Evolutionary conservation across 805 yeast genomes (phyloP).

Genomic region (Kuraishia piskuri): DNA sequence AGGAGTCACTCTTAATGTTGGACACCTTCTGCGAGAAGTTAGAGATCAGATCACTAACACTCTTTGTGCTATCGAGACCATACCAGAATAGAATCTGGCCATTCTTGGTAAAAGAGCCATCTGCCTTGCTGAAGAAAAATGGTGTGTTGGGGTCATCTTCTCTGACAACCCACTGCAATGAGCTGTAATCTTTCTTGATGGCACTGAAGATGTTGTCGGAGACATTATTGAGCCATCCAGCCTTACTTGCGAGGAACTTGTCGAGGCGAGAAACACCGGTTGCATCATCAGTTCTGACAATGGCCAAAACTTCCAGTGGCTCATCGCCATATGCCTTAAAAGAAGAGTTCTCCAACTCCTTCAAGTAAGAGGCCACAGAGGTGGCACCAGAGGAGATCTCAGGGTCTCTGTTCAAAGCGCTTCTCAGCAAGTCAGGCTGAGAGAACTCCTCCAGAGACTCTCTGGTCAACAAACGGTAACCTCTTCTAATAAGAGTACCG

Average conservation of each 20-base stretch:
- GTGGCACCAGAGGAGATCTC: slow-evolving; percentile 61
- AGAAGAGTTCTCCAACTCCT: slow-evolving; percentile 48
- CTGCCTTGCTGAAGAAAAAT: slow-evolving; percentile 89
- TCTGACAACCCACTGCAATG: slow-evolving; percentile 80
- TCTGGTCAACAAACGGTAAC: slow-evolving; percentile 76
- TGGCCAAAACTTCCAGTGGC: slow-evolving; percentile 89
- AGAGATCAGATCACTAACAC: slow-evolving; percentile 55
- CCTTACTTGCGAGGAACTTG: slow-evolving; percentile 77
- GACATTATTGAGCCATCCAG: slow-evolving; percentile 97
- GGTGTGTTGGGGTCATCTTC: slow-evolving; percentile 87
- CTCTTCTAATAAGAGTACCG: slow-evolving; percentile 96
- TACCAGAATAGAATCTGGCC: slow-evolving; percentile 94
- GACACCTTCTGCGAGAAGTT: slow-evolving; percentile 36
- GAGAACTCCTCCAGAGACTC: slow-evolving; percentile 60
- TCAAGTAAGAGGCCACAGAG: slow-evolving; percentile 76
- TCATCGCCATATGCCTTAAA: slow-evolving; percentile 91
- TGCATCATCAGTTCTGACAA: slow-evolving; percentile 46
- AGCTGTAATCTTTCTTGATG: slow-evolving; percentile 60
- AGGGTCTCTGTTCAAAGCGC: slow-evolving; percentile 69
- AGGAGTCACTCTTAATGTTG: slow-evolving; percentile 26
- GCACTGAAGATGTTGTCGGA: slow-evolving; percentile 90
- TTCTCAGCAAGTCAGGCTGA: slow-evolving; percentile 68
- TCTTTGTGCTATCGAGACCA: slow-evolving; percentile 60
- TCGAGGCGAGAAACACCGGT: slow-evolving; percentile 60
- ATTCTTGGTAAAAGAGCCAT: slow-evolving; percentile 85